These are phyloP conservation scores for Ormosia semicastrata DNA, from an alignment of 306 rosid genomes.

Conservation along the genomic window DNA sequence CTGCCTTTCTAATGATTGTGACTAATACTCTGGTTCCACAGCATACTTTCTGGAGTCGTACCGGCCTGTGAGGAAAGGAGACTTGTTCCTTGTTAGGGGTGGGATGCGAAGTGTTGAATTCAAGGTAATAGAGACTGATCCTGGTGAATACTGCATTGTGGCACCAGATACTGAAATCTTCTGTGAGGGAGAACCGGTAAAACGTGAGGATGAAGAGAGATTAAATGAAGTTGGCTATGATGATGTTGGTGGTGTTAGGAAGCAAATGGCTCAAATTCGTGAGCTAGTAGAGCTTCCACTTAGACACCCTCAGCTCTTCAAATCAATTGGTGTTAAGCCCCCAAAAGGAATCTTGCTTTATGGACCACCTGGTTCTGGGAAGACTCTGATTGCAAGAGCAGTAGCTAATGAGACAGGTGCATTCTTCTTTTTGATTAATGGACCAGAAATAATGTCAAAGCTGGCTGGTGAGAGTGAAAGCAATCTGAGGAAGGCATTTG, in stretches of 20 bases:
- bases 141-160: slow-evolving; percentile 63
- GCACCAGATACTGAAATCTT: slow-evolving; percentile 69
- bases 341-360: slow-evolving; percentile 73
- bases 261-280: slow-evolving; percentile 82
- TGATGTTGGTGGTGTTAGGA: slow-evolving; percentile 80
- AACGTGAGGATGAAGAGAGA: slow-evolving; percentile 68
- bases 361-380: slow-evolving; percentile 80
- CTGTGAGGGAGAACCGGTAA: slow-evolving; percentile 68
- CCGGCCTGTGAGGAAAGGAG: slow-evolving; percentile 63
- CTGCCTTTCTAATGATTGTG: background rate
- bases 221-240: slow-evolving; percentile 64
- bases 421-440: slow-evolving; percentile 69
- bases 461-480: slow-evolving; percentile 77
- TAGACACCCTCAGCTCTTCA: slow-evolving; percentile 74
- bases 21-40: slow-evolving; percentile 27
- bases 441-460: slow-evolving; percentile 78
- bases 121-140: slow-evolving; percentile 61
- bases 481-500: slow-evolving; percentile 72
- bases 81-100: slow-evolving; percentile 61
- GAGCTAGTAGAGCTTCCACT: slow-evolving; percentile 75
- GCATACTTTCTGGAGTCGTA: slow-evolving; percentile 60
- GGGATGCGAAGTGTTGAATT: slow-evolving; percentile 68
- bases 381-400: slow-evolving; percentile 66
- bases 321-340: slow-evolving; percentile 71
- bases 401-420: slow-evolving; percentile 79